Base-by-base conservation (phyloP, 2,329 filamentous ascomycete genomes). In the Cercospora nicotianae region DNA sequence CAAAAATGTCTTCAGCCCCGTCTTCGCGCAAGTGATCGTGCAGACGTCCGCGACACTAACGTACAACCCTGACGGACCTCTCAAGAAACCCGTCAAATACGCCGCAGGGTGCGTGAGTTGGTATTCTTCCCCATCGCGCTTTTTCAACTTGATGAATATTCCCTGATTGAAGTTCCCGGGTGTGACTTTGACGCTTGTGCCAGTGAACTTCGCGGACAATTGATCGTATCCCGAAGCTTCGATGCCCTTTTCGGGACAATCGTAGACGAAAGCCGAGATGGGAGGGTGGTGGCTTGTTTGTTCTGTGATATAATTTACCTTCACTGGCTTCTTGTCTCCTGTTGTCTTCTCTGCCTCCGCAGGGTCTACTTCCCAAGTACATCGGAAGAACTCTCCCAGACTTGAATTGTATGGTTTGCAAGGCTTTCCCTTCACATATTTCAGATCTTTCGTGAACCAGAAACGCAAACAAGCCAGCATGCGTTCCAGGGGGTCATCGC, bases 341-440 rank as follows among this genome's bases (percentile, higher is more conserved):
- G 77, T 77, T 51, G 75, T 73, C 63, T 76, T 80, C 39, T 72
- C 67, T 1, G 91, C 90, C 7, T 89, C 87, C 72, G 89, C 89
- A 77, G 94, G 91, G 77, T 93, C 89, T 18, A 96, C 90, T 77
- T 97, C 92, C 94, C 94, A 99, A 78, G 94, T 96, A 80, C 95
- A 98, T 87, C 93, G 87, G 83, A 99, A 99, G 82, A 99, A 99
- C 83, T 99, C 95, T 72, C 95, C 95, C 61, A 99, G 82, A 39
- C 93, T 94, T 59, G 94, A 97, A 81, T 99, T 99, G 83, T 99
- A 99, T 10, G 95, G 95, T 81, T 99, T 99, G 88, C 94, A 98
- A 53, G 95, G 95, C 83, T 94, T 96, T 68, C 94, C 94, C 83
- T 98, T 98, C 79, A 96, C 92, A 77, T 98, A 99, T 87, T 99